phyloP scores from a whole-genome alignment of 2,329 filamentous ascomycete genomes.

The Pseudogymnoascus sp. region DNA sequence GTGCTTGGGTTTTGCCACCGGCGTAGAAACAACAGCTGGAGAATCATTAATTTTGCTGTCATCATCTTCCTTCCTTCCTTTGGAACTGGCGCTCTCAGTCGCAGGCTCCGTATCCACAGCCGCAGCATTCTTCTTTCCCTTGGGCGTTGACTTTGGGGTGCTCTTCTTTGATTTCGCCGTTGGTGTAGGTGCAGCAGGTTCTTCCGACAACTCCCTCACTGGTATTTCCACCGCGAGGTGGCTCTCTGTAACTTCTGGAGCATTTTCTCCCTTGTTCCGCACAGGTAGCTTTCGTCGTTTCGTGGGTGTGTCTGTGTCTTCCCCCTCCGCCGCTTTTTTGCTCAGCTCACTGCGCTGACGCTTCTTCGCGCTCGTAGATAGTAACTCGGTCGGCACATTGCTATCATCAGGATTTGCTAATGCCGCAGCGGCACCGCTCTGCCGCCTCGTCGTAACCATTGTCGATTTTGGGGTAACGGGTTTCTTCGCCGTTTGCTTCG shows the following conservation, averaged over 20 bases:
- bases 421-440: not conserved
- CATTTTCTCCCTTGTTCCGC: constrained; percentile 17
- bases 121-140: not conserved
- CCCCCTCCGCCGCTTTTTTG: constrained; percentile 6
- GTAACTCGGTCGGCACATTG: not conserved
- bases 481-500: not conserved
- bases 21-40: not conserved
- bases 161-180: not conserved
- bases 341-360: constrained; percentile 10
- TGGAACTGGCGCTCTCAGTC: not conserved
- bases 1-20: constrained; percentile 16
- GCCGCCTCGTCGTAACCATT: constrained; percentile 13
- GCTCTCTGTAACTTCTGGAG: constrained; percentile 12
- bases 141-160: not conserved
- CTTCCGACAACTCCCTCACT: constrained; percentile 6
- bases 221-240: constrained; percentile 23
- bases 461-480: not conserved
- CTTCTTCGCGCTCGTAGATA: constrained; percentile 9
- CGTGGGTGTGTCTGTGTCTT: constrained; percentile 12
- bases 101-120: not conserved
- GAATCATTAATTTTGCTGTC: not conserved
- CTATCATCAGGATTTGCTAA: not conserved
- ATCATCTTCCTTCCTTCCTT: not conserved
- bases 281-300: constrained; percentile 24
- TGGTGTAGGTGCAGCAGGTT: not conserved